Percentiles rank a stretch among this genome's conserved stretches.
Conservation (phyloP, 2,329 filamentous ascomycete genomes). For the Ambrosiella xylebori region DNA sequence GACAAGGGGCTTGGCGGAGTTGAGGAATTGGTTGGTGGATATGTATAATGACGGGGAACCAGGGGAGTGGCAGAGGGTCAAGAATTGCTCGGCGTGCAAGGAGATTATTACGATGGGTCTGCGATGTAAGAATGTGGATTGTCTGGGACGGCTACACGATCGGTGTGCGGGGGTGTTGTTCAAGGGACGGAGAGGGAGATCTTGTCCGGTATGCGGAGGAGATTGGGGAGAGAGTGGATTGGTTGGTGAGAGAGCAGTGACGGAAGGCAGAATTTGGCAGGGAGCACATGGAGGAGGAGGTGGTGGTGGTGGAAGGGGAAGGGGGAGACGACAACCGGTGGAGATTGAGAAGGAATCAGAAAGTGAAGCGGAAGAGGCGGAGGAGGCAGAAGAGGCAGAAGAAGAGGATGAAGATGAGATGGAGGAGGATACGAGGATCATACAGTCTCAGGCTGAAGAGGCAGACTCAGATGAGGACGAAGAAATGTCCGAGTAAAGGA, state of each 20-base stretch:
- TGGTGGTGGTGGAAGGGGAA: too few species aligned
- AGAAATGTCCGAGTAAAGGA: constrained; percentile 1
- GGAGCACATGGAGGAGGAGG: constrained; percentile 14
- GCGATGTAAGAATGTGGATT: constrained; percentile 53
- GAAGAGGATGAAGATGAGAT: constrained; percentile 13
- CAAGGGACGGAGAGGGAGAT: constrained; percentile 40
- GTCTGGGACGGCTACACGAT: constrained; percentile 56
- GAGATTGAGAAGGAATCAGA: constrained; percentile 15
- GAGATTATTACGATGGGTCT: constrained; percentile 77
- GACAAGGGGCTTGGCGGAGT: constrained; percentile 65
- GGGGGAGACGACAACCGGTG: background rate
- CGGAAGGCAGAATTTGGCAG: constrained; percentile 33
- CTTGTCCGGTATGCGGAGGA: constrained; percentile 44
- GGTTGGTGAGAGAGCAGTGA: constrained; percentile 40
- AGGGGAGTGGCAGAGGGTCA: constrained; percentile 57
- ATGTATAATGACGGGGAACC: constrained; percentile 67
- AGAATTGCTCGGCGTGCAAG: constrained; percentile 73
- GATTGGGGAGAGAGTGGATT: constrained; percentile 33
- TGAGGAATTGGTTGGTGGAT: constrained; percentile 67
- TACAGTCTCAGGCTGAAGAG: background rate
- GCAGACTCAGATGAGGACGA: background rate
- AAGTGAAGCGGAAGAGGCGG: constrained; percentile 16
- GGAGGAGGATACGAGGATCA: background rate
- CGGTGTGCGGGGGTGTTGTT: constrained; percentile 61
- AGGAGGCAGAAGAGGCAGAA: constrained; percentile 18